Conservation (phyloP, 371 early-diverging fungal genomes). For the Nosema muscidifuracis region DNA sequence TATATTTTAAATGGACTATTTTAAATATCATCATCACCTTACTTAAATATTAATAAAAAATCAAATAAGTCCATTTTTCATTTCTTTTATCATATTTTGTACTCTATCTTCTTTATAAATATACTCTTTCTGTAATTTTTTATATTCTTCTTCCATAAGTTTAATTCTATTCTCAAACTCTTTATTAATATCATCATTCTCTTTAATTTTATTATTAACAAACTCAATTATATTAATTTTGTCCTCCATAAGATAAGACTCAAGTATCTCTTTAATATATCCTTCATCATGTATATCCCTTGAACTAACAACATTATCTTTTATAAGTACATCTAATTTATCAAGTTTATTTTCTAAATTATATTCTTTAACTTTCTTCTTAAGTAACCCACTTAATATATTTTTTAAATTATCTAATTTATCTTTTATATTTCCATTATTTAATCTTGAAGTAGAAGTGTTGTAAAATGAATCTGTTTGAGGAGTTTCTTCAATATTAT, state of each 20-base stretch:
- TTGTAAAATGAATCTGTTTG: conserved; percentile 28
- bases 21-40: no score
- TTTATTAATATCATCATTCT: conserved; percentile 18
- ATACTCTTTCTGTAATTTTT: conserved; percentile 8
- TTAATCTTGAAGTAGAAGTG: conserved; percentile 5
- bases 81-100: background rate
- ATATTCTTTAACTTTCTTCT: conserved; percentile 16
- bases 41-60: no score
- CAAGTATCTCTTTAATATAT: conserved; percentile 51
- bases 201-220: conserved; percentile 13
- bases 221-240: conserved; percentile 10
- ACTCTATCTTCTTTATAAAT: background rate
- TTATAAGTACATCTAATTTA: conserved; percentile 32
- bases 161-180: conserved; percentile 11
- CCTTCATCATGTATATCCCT: conserved; percentile 31
- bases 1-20: no score
- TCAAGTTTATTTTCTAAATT: conserved; percentile 32
- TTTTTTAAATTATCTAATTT: conserved; percentile 13
- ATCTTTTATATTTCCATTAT: background rate
- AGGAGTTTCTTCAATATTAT: background rate
- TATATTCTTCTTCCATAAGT: conserved; percentile 6
- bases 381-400: conserved; percentile 29
- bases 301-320: conserved; percentile 1
- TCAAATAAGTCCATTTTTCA: background rate
- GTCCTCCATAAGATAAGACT: conserved; percentile 25